Conservation (phyloP, 2,329 filamentous ascomycete species). For the Periconia macrospinosa region DNA sequence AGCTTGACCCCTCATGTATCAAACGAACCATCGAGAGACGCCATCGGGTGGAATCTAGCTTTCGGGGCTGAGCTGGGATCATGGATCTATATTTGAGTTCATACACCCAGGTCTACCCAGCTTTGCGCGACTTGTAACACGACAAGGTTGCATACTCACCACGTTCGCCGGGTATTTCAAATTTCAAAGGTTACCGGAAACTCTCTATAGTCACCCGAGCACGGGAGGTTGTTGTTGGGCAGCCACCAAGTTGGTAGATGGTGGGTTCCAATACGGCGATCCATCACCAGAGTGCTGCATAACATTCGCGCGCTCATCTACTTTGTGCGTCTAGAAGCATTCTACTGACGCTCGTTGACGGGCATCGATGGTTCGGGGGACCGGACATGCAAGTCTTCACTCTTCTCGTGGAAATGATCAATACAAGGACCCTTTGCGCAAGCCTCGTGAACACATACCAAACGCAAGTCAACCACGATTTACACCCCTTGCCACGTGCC, state of each 20-base stretch:
- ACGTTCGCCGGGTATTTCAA: not conserved
- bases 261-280: not conserved
- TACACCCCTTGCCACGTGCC: not conserved
- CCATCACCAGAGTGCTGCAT: not conserved
- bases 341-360: not conserved
- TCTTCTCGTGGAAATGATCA: not conserved
- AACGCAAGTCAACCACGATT: not conserved
- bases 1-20: no score
- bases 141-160: not conserved
- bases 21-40: no score
- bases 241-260: not conserved
- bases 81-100: no score
- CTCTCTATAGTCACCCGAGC: not conserved
- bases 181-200: not conserved
- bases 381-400: not conserved
- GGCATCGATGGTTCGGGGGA: not conserved
- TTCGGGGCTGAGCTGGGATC: no score
- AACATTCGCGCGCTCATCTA: not conserved
- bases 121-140: no score
- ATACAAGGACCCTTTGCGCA: not conserved
- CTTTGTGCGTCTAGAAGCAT: not conserved
- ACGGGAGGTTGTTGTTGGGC: not conserved
- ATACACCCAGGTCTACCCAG: no score
- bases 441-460: not conserved
- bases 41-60: no score